Evolutionary conservation across 495 filamentous ascomycete genomes (phyloP).

Genomic region (Cairneyella variabilis): DNA sequence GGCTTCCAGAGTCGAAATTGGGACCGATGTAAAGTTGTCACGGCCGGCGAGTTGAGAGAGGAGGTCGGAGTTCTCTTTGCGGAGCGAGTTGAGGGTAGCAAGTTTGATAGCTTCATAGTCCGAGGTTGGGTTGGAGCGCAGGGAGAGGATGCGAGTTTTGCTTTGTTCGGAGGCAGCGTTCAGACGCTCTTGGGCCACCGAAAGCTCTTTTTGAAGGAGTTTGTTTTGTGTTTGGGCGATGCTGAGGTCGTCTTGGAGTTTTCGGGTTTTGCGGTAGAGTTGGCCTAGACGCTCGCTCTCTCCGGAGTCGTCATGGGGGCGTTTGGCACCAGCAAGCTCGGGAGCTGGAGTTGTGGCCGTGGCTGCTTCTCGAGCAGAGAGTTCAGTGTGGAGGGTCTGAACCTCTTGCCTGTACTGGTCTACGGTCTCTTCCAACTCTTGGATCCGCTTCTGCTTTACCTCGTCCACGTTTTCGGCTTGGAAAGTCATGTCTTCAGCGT

Average conservation of each 20-base stretch:
- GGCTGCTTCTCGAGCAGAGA: constrained; percentile 56
- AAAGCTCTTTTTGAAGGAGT: constrained; percentile 69
- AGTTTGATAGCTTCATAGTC: constrained; percentile 78
- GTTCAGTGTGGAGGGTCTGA: constrained; percentile 64
- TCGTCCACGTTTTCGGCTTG: constrained; percentile 73
- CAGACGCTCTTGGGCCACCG: constrained; percentile 67
- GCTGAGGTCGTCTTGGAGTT: constrained; percentile 73
- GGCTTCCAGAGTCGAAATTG: constrained; percentile 70
- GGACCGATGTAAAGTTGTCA: constrained; percentile 52
- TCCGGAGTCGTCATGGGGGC: constrained; percentile 47
- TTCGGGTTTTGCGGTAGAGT: constrained; percentile 76
- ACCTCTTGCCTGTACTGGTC: constrained; percentile 87
- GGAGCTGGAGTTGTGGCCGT: constrained; percentile 17
- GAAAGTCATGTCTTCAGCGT: constrained; percentile 83
- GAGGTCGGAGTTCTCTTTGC: constrained; percentile 80
- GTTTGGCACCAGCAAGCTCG: constrained; percentile 47
- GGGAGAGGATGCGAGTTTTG: constrained; percentile 78
- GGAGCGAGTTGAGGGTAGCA: constrained; percentile 68
- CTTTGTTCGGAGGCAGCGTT: constrained; percentile 65
- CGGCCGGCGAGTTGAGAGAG: constrained; percentile 63
- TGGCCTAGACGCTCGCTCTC: constrained; percentile 78
- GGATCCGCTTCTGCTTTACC: constrained; percentile 69
- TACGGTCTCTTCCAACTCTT: constrained; percentile 77
- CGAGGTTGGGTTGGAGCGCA: constrained; percentile 86
- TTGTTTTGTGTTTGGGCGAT: constrained; percentile 61